Base-by-base conservation (phyloP, 768 basidiomycete genomes). In the Amanita polypyramis region DNA sequence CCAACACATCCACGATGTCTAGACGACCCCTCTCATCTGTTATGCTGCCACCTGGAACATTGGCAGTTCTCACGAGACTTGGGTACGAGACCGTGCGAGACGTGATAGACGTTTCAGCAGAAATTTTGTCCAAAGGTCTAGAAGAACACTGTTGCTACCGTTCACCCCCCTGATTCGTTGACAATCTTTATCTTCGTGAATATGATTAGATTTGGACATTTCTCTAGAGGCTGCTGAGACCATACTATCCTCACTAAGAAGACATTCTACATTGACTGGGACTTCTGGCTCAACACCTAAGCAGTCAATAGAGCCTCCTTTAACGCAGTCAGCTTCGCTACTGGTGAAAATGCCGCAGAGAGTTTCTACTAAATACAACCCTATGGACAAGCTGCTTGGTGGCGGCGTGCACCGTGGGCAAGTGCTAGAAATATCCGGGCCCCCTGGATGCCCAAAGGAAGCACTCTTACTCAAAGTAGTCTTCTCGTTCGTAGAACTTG, bases 391-490 rank as follows among this genome's bases (percentile, higher is more conserved):
- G 14, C 59, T 87, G 2, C 69, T 89, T 4, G 73, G 67, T 27
- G 82, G 82, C 38, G 86, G 86, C 12, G 61, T 89, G 38, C 62
- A 66, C 46, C 70, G 69, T 49, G 81, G 82, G 6, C 69, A 74
- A 52, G 69, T 85, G 52, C 67, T 88, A 15, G 86, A 89, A 63
- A 65, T 89, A 54, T 83, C 83, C 25, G 85, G 86, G 0, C 82
- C 84, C 38, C 85, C 86, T 0, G 86, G 86, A 41, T 73, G 75
- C 33, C 73, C 76, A 8, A 88, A 85, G 53, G 81, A 82, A 50
- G 58, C 55, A 10, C 53, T 86, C 6, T 74, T 75, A 7, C 61
- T 73, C 11, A 68, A 72, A 43, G 70, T 85, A 38, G 69, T 72
- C 11, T 59, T 63, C 29, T 68, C 63, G 2, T 77, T 81, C 47